Evolutionary conservation across 2,329 filamentous ascomycete genomes (phyloP), one percentile per base, ranked within the genome.

Genomic region (Mollisia scopiformis): DNA sequence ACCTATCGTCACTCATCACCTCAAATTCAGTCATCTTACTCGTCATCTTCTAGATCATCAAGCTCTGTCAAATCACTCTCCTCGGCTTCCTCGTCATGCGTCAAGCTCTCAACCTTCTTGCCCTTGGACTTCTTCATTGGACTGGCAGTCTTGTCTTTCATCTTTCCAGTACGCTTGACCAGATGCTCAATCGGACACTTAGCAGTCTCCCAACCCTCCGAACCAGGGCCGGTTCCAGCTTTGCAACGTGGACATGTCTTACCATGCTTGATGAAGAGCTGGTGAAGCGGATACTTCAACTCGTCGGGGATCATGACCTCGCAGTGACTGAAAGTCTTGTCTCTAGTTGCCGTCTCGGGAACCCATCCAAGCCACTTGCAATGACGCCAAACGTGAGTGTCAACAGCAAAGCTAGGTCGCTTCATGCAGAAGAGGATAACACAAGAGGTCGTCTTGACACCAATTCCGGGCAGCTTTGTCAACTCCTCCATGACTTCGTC

Each of bases 171-270:
- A 55, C 85, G 76, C 58, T 75, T 82, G 4, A 88, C 83, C 35
- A 88, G 72, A 70, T 88, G 83, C 55, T 89, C 87, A 70, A 89
- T 87, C 8, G 83, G 80, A 75, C 87, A 90, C 0, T 83, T 83
- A 16, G 62, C 55, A 10, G 85, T 77, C 3, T 86, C 79, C 88
- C 89, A 92, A 0, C 82, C 83, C 27, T 81, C 80, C 53, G 83
- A 88, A 1, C 81, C 82, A 64, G 84, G 78, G 0, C 83, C 82
- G 0, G 88, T 91, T 19, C 54, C 63, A 3, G 75, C 74, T 58
- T 75, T 76, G 67, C 83, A 85, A 47, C 78, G 75, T 31, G 72
- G 73, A 59, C 83, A 85, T 1, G 69, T 72, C 63, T 82, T 77
- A 0, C 83, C 83, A 61, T 85, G 84, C 8, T 76, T 75, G 23